Evolutionary conservation across 2,329 filamentous ascomycete species (phyloP).

Genomic region (Fusarium robinianum): DNA sequence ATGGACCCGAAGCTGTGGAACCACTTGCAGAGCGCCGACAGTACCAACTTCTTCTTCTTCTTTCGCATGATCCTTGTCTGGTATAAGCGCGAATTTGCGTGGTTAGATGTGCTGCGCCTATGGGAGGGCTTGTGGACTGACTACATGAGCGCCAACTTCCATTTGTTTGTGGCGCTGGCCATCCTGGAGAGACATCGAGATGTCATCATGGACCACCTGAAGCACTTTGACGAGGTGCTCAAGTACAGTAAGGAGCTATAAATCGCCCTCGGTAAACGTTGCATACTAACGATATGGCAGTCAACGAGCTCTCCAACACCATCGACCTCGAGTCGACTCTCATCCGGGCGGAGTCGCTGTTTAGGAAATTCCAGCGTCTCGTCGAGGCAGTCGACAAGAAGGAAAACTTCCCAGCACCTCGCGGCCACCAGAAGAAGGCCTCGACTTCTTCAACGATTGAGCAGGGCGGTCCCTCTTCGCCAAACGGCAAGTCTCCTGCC

Average conservation of each 20-base stretch:
- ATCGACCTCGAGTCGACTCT: slow-evolving; percentile 90
- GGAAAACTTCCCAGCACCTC: slow-evolving; percentile 73
- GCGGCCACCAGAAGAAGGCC: slow-evolving; percentile 23
- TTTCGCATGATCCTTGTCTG: slow-evolving; percentile 98
- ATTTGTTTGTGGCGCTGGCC: slow-evolving; percentile 90
- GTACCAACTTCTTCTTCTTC: slow-evolving; percentile 99
- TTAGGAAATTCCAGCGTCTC: slow-evolving; percentile 82
- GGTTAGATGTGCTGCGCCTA: slow-evolving; percentile 80
- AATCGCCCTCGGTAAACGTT: no score
- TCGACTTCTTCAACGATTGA: slow-evolving; percentile 22
- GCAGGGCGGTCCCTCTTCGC: slow-evolving; percentile 11
- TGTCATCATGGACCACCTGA: slow-evolving; percentile 91
- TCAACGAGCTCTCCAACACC: slow-evolving; percentile 91
- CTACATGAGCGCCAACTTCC: slow-evolving; percentile 84
- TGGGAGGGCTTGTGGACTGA: slow-evolving; percentile 98
- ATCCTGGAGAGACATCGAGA: slow-evolving; percentile 96
- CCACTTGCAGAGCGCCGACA: slow-evolving; percentile 87
- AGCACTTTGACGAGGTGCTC: slow-evolving; percentile 94
- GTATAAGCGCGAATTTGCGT: slow-evolving; percentile 97
- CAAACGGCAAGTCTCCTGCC: slow-evolving; percentile 19
- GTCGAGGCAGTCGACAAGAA: slow-evolving; percentile 94
- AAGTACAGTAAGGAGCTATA: slow-evolving; percentile 75
- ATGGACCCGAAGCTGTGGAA: slow-evolving; percentile 95
- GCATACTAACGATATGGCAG: slow-evolving; percentile 52
- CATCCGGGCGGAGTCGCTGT: slow-evolving; percentile 85